Evolutionary conservation across 495 filamentous ascomycete genomes (phyloP), one percentile per base, ranked within the genome.

Genomic region (Parathielavia hyrcaniae): DNA sequence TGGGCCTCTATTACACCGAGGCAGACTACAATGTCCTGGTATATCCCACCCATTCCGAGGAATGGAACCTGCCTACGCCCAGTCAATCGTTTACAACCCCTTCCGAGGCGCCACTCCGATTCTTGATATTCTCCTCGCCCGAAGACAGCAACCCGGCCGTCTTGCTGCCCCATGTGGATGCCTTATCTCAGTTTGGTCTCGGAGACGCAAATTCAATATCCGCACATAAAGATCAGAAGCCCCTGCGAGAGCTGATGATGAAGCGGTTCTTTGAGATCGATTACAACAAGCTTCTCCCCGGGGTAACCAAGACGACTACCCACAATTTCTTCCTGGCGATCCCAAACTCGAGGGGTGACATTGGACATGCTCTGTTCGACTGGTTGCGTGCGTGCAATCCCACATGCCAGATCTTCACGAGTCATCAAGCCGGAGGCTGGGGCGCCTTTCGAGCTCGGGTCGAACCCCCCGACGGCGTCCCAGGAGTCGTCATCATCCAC

Each of bases 1-100:
- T 68, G 16, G 76, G 69, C 6, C 55, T 72, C 30, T 70, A 67
- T 54, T 64, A 61, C 23, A 58, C 65, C 16, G 60, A 64, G 7
- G 43, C 63, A 9, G 48, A 68, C 4, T 77, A 63, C 54, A 75
- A 67, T 30, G 63, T 78, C 35, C 58, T 78, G 6, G 55, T 77
- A 1, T 77, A 75, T 55, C 70, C 76, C 26, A 59, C 69, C 9
- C 67, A 67, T 9, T 74, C 71, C 52, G 65, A 73, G 4, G 67
- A 65, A 1, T 78, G 76, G 75, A 64, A 68, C 26, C 48, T 47
- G 19, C 60, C 69, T 11, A 34, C 43, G 14, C 41, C 64, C 4
- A 55, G 58, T 32, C 22, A 59, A 13, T 66, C 67, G 22, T 59
- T 64, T 22, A 5, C 59, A 14, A 60, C 58, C 26, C 55, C 63